Evolutionary conservation across 345 rosid genomes (phyloP).

Genomic region (Turritis glabra): DNA sequence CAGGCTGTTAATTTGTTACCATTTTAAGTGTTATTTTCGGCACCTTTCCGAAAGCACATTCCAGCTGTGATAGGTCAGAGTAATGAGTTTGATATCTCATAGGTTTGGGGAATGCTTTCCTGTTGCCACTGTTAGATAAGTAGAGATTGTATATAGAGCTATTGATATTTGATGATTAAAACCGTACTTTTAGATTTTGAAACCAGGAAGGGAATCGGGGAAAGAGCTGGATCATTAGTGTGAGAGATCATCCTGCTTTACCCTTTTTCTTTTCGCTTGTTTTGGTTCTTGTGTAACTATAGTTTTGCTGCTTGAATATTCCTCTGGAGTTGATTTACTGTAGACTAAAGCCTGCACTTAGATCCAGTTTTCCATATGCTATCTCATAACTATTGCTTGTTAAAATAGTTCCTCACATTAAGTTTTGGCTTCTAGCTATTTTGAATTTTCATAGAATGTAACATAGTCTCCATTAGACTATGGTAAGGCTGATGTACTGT

Average conservation of each 20-base stretch:
- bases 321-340: not conserved
- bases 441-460: not conserved
- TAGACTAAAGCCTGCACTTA: not conserved
- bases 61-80: not conserved
- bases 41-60: not conserved
- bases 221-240: not conserved
- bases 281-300: not conserved
- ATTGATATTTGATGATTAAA: not conserved
- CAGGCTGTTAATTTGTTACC: not conserved
- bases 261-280: not conserved
- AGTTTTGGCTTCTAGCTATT: not conserved
- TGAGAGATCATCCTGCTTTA: not conserved
- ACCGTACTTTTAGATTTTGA: not conserved
- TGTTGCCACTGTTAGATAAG: not conserved
- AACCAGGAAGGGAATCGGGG: not conserved
- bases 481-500: not conserved
- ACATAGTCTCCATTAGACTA: not conserved
- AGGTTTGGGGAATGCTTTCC: not conserved
- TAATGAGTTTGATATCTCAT: not conserved
- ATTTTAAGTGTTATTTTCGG: not conserved
- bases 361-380: slow-evolving; percentile 8
- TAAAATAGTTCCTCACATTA: not conserved
- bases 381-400: not conserved
- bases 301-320: slow-evolving; percentile 18
- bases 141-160: not conserved